Conservation (phyloP, 164 flowering plant genomes). For the Stephania japonica region DNA sequence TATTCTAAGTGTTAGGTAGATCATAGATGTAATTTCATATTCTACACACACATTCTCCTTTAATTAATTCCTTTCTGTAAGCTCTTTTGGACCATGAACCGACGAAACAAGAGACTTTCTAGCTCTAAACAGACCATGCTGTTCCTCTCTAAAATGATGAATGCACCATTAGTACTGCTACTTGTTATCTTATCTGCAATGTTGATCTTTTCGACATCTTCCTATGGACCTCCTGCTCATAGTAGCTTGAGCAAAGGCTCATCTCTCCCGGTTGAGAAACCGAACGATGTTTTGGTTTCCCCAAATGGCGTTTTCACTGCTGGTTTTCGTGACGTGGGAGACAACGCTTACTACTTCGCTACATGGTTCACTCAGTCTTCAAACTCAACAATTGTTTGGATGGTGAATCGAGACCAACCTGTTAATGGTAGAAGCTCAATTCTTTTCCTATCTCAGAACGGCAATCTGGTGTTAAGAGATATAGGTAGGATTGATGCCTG, state of each 20-base stretch:
- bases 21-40: too few relatives aligned
- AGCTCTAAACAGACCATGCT: too few relatives aligned
- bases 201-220: not conserved
- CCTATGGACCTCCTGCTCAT: too few relatives aligned
- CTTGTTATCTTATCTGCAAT: not conserved
- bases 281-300: slow-evolving; percentile 14
- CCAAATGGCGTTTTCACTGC: slow-evolving; percentile 18
- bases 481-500: slow-evolving; percentile 17
- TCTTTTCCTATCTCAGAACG: slow-evolving; percentile 17
- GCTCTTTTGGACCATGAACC: too few relatives aligned
- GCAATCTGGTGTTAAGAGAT: slow-evolving; percentile 28
- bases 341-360: slow-evolving; percentile 27
- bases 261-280: slow-evolving; percentile 23
- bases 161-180: too few relatives aligned
- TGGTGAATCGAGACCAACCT: slow-evolving; percentile 41
- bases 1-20: too few relatives aligned
- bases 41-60: too few relatives aligned
- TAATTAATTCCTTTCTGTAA: too few relatives aligned
- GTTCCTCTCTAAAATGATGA: not conserved
- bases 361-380: slow-evolving; percentile 17
- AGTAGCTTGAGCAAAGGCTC: slow-evolving; percentile 19
- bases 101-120: too few relatives aligned
- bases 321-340: slow-evolving; percentile 28
- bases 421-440: slow-evolving; percentile 32
- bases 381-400: slow-evolving; percentile 26